Conservation (phyloP, 2,329 filamentous ascomycete species). For the Plectosphaerella cucumerina region DNA sequence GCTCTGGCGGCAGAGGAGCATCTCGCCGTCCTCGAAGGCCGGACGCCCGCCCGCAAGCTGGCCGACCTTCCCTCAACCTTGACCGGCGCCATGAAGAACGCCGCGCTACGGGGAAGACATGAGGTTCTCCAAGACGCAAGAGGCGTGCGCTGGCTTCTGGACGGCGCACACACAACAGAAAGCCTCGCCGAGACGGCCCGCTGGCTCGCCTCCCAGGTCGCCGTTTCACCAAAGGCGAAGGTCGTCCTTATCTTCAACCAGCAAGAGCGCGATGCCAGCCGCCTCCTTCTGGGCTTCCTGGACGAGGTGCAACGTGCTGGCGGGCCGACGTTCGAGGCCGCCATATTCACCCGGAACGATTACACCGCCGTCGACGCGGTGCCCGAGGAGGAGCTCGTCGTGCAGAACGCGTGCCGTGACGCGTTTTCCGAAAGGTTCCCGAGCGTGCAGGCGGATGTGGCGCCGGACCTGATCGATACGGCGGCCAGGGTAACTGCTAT, state of each 20-base stretch:
- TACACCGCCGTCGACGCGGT: not conserved
- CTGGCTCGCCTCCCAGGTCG: conserved; percentile 61
- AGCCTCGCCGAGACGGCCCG: conserved; percentile 71
- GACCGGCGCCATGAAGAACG: conserved; percentile 58
- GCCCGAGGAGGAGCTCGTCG: not conserved
- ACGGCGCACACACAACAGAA: conserved; percentile 84
- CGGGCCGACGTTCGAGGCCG: conserved; percentile 9
- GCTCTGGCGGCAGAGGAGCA: conserved; percentile 36
- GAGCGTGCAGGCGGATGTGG: not conserved
- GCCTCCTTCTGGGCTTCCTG: conserved; percentile 44
- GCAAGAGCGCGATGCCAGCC: conserved; percentile 72
- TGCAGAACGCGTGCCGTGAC: not conserved
- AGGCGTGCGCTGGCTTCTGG: conserved; percentile 70
- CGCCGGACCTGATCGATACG: not conserved
- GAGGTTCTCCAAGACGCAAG: conserved; percentile 53
- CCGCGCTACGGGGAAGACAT: conserved; percentile 71
- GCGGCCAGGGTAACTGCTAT: not conserved
- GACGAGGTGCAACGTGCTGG: conserved; percentile 57
- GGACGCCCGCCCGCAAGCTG: conserved; percentile 40
- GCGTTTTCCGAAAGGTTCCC: not conserved
- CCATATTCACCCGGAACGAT: conserved; percentile 1
- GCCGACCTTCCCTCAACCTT: conserved; percentile 49
- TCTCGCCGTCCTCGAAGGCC: conserved; percentile 25
- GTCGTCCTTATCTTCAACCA: conserved; percentile 84
- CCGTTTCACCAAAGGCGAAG: conserved; percentile 13